Base-by-base conservation (phyloP, 2,329 filamentous ascomycete genomes). In the Hypoxylon sp. region DNA sequence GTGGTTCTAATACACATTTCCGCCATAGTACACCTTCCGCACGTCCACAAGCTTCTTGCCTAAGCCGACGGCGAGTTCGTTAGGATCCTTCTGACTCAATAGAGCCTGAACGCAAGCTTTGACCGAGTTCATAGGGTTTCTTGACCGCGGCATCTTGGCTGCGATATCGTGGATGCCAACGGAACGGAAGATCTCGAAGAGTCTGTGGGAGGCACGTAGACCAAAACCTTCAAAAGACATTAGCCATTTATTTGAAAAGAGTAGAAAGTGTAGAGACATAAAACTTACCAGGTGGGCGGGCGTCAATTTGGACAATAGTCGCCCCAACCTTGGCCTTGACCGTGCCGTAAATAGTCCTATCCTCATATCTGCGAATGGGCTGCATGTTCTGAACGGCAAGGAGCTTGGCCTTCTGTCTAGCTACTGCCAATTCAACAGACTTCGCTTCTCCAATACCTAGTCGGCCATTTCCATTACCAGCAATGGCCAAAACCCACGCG, bases 121-220 rank as follows among this genome's bases (percentile, higher is more conserved):
- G 81, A 97, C 91, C 16, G 94, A 93, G 84, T 99, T 99, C 94
- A 98, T 97, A 72, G 94, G 93, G 84, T 97, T 98, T 75, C 94
- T 88, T 68, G 93, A 93, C 47, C 95, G 91, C 37, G 90, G 90
- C 68, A 97, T 94, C 71, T 87, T 87, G 51, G 93, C 94, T 14
- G 94, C 87, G 32, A 99, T 87, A 78, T 99, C 96, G 69, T 90
- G 85, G 75, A 99, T 93, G 70, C 96, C 96, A 41, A 89, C 91
- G 51, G 90, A 90, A 69, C 93, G 91, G 76, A 92, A 94, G 84
- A 99, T 94, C 80, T 99, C 95, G 80, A 94, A 98, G 78, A 99
- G 95, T 70, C 94, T 88, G 77, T 92, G 89, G 74, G 97, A 93
- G 77, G 92, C 93, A 75, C 96, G 93, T 71, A 98, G 90, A 76